phyloP scores from a whole-genome alignment of 306 rosid genomes.

The Casuarina cunninghamiana region DNA sequence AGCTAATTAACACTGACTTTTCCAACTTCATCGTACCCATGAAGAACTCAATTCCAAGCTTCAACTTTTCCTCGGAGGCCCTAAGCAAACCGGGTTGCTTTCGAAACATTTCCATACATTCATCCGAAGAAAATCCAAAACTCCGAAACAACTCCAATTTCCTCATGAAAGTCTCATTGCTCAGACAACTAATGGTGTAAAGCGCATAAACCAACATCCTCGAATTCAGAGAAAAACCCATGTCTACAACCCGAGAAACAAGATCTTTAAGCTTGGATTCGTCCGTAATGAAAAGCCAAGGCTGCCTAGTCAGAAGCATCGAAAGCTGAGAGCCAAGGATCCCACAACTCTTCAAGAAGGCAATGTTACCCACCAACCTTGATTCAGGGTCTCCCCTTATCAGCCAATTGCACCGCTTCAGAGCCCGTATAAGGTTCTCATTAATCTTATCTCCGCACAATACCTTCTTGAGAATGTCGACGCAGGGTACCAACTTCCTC shows the following conservation, averaged over 20 bases:
- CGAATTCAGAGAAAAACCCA: constrained; percentile 46
- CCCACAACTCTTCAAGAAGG: constrained; percentile 49
- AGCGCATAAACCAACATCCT: constrained; percentile 51
- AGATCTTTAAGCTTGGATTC: constrained; percentile 36
- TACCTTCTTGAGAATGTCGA: constrained; percentile 43
- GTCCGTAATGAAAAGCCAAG: constrained; percentile 26
- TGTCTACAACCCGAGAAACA: constrained; percentile 35
- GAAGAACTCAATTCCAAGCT: constrained; percentile 47
- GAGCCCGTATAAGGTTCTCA: constrained; percentile 28
- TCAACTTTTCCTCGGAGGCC: constrained; percentile 45
- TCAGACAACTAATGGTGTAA: constrained; percentile 36
- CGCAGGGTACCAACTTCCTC: constrained; percentile 42
- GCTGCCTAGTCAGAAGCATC: constrained; percentile 35
- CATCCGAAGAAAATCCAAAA: constrained; percentile 50
- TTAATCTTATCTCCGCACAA: constrained; percentile 18
- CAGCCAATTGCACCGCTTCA: constrained; percentile 22
- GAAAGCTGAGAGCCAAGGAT: constrained; percentile 52
- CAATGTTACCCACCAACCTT: constrained; percentile 27
- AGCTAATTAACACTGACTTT: constrained; percentile 32
- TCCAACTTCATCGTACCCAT: constrained; percentile 38
- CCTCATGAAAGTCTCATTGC: constrained; percentile 29
- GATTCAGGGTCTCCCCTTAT: constrained; percentile 22
- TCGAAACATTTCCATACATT: constrained; percentile 48
- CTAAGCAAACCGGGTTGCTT: constrained; percentile 41
- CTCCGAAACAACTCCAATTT: constrained; percentile 41